These are phyloP conservation scores for Hura crepitans DNA, from an alignment of 441 rosid species.

Conservation along the genomic window DNA sequence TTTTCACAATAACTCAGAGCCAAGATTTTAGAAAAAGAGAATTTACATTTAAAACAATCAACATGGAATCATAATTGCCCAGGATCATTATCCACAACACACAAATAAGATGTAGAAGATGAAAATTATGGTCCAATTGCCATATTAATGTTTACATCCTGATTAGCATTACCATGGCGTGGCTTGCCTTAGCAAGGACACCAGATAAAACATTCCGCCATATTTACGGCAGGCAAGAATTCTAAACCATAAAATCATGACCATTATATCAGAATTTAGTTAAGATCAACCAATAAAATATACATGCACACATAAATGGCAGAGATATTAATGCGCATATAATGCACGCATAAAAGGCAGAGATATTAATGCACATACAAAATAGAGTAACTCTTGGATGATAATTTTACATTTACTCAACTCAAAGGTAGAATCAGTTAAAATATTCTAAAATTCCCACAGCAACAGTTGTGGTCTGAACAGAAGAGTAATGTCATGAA, in stretches of 20 bases:
- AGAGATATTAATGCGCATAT: background rate
- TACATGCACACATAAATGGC: background rate
- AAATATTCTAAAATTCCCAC: background rate
- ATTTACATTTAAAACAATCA: background rate
- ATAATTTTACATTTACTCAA: background rate
- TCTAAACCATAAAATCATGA: background rate
- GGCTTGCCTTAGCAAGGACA: background rate
- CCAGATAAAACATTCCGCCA: background rate
- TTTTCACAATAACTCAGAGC: background rate
- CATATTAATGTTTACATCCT: background rate
- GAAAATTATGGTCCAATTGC: background rate
- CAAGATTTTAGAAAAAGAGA: background rate
- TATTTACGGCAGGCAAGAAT: too few species aligned
- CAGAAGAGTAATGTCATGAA: background rate
- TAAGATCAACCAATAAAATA: background rate
- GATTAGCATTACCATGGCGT: background rate
- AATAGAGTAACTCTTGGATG: background rate
- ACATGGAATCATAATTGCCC: background rate
- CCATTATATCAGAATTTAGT: too few species aligned
- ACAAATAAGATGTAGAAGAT: background rate
- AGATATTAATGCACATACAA: background rate
- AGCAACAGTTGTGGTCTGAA: background rate
- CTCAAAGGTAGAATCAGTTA: background rate
- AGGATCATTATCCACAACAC: background rate
- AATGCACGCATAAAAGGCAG: background rate